Conservation (phyloP, 306 rosid species). For the Astragalus membranaceus region DNA sequence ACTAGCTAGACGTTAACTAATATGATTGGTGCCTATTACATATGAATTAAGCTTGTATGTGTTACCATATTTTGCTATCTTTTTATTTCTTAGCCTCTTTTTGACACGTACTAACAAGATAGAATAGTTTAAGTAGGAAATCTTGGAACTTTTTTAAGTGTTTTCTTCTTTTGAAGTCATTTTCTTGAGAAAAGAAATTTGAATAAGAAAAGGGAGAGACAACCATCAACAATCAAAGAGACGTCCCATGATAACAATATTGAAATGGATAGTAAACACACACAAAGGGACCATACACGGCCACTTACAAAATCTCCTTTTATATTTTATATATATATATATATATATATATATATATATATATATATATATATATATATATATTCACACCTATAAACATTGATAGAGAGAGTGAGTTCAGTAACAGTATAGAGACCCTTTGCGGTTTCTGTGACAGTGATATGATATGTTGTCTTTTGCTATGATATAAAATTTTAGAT, state of each 20-base stretch:
- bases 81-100: background rate
- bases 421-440: slow-evolving; percentile 4
- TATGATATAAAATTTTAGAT: background rate
- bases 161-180: slow-evolving; percentile 36
- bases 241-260: slow-evolving; percentile 28
- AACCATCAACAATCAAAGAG: slow-evolving; percentile 27
- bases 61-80: slow-evolving; percentile 1
- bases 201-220: slow-evolving; percentile 28
- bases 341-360: too few species aligned
- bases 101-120: slow-evolving; percentile 21
- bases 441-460: slow-evolving; percentile 28
- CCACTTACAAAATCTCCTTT: slow-evolving; percentile 14
- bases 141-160: slow-evolving; percentile 25
- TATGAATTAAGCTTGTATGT: background rate
- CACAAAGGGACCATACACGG: slow-evolving; percentile 23
- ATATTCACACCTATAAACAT: slow-evolving; percentile 30
- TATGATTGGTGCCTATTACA: background rate
- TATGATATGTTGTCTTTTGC: slow-evolving; percentile 24
- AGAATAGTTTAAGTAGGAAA: slow-evolving; percentile 30
- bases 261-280: slow-evolving; percentile 28
- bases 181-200: slow-evolving; percentile 33
- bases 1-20: background rate
- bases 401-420: slow-evolving; percentile 14
- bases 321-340: background rate
- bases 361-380: too few species aligned